Percentiles rank a stretch among this genome's conserved stretches.
Conservation (phyloP, 2,329 filamentous ascomycete species). For the Penicillium olsonii region DNA sequence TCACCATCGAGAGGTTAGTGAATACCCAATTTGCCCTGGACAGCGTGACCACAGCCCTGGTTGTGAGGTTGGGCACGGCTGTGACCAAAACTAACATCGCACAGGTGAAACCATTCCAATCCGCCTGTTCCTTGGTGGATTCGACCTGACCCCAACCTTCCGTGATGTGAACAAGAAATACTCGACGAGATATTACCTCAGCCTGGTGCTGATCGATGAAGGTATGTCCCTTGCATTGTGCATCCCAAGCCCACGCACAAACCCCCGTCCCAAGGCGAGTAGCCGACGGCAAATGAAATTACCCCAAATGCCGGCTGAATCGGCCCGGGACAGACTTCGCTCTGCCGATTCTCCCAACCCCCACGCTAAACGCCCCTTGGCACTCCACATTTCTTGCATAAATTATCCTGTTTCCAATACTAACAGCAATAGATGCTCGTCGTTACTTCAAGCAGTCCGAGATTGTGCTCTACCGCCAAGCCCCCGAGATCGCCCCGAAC, state of each 20-base stretch:
- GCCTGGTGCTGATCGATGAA: conserved; percentile 92
- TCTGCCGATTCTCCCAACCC: conserved; percentile 24
- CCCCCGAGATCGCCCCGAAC: conserved; percentile 48
- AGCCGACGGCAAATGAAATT: conserved; percentile 41
- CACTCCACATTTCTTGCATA: conserved; percentile 14
- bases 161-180: conserved; percentile 99
- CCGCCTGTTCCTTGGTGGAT: conserved; percentile 92
- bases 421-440: conserved; percentile 68
- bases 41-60: background rate
- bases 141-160: conserved; percentile 97
- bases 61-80: background rate
- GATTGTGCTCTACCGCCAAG: conserved; percentile 91
- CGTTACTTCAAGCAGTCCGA: conserved; percentile 99
- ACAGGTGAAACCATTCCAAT: conserved; percentile 89
- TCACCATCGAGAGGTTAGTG: conserved; percentile 85
- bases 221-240: conserved; percentile 50
- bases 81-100: conserved; percentile 22
- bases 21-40: background rate
- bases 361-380: conserved; percentile 33
- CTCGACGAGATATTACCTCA: conserved; percentile 96
- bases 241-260: background rate
- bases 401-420: conserved; percentile 6
- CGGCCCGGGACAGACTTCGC: conserved; percentile 17
- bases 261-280: conserved; percentile 25
- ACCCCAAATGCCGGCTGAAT: conserved; percentile 15